phyloP scores from a whole-genome alignment of 208 protist species.

The Trichomonas tenax region DNA sequence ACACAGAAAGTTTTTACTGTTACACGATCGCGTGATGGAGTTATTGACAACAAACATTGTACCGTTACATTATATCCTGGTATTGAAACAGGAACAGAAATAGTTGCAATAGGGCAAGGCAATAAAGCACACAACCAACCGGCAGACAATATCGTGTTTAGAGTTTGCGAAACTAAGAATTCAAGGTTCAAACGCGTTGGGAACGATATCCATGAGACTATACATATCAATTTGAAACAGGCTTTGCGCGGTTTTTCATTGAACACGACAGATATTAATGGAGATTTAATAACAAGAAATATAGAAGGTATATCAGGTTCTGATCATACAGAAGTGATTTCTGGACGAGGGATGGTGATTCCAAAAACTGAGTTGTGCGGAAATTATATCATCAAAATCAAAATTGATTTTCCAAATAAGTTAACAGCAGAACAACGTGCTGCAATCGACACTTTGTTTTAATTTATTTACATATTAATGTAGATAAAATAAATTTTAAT shows the following conservation, averaged over 20 bases:
- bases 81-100: neutral
- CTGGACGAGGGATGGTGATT: neutral
- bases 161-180: neutral
- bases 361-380: neutral
- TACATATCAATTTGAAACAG: neutral
- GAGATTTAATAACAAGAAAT: neutral
- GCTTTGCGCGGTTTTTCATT: neutral
- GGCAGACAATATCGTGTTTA: neutral
- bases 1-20: neutral
- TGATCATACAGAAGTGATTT: neutral
- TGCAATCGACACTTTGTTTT: neutral
- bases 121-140: neutral
- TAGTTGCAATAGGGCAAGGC: neutral
- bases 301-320: neutral
- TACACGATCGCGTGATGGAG: neutral
- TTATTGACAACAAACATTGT: neutral
- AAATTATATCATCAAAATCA: neutral
- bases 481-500: no score
- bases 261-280: neutral
- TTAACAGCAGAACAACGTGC: neutral
- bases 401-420: neutral
- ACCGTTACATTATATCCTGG: neutral
- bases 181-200: neutral
- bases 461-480: neutral
- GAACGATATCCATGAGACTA: neutral